phyloP scores from a whole-genome alignment of 192 early-diverging fungal genomes.

The Coemansia sp. region DNA sequence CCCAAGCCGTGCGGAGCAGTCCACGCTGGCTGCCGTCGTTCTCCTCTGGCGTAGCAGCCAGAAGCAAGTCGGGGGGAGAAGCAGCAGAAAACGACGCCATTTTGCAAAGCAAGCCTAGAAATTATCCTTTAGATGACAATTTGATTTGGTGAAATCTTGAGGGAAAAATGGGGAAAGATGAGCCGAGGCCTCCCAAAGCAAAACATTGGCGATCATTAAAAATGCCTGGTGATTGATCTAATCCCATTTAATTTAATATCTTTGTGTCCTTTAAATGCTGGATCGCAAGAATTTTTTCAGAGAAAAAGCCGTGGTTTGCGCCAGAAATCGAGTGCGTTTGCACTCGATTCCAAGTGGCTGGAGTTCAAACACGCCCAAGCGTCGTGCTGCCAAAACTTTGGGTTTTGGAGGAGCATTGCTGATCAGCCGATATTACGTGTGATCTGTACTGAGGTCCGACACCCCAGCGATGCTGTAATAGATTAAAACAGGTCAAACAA shows the following conservation, averaged over 20 bases:
- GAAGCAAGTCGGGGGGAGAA: background rate
- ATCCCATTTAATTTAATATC: background rate
- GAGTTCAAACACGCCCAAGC: background rate
- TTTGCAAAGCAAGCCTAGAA: background rate
- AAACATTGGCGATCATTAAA: background rate
- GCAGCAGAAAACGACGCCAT: constrained; percentile 20
- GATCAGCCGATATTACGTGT: background rate
- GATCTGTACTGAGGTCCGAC: constrained; percentile 26
- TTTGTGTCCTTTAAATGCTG: background rate
- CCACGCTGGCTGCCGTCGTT: constrained; percentile 15
- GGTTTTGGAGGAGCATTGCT: background rate
- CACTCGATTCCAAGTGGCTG: background rate
- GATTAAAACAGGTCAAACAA: constrained; percentile 42
- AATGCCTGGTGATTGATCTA: background rate
- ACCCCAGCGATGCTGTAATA: constrained; percentile 40
- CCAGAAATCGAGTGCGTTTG: background rate
- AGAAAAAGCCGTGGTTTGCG: background rate
- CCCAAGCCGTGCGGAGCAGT: constrained; percentile 39
- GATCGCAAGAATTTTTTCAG: background rate
- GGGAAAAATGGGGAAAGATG: background rate
- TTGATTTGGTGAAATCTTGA: background rate
- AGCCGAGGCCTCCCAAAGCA: background rate
- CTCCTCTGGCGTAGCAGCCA: background rate
- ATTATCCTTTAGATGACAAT: background rate
- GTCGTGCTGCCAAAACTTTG: background rate